phyloP scores from a whole-genome alignment of 768 basidiomycete species.

The Dioszegia aurantiaca region DNA sequence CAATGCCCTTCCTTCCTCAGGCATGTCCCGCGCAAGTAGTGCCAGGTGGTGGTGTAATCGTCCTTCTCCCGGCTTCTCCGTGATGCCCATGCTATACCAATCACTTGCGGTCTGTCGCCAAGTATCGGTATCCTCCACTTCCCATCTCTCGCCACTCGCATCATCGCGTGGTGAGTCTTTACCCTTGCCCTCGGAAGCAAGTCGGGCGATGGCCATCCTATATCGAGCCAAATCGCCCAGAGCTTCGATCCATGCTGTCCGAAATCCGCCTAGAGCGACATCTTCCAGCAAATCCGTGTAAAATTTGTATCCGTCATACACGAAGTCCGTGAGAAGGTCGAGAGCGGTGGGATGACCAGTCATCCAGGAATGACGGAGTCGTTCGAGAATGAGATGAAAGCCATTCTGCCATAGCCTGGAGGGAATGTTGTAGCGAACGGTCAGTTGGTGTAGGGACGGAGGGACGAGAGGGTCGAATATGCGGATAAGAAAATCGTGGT shows the following conservation, averaged over 20 bases:
- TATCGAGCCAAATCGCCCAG: slow-evolving; percentile 94
- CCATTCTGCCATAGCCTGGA: slow-evolving; percentile 86
- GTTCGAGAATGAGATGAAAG: slow-evolving; percentile 85
- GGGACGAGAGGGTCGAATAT: slow-evolving; percentile 84
- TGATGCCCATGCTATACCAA: slow-evolving; percentile 86
- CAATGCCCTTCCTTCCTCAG: slow-evolving; percentile 73
- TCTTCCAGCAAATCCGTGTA: slow-evolving; percentile 89
- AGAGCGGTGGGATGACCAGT: slow-evolving; percentile 57
- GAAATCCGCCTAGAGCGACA: slow-evolving; percentile 65
- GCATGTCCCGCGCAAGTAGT: slow-evolving; percentile 75
- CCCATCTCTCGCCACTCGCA: slow-evolving; percentile 73
- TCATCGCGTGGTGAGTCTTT: neutral
- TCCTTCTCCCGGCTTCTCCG: slow-evolving; percentile 87
- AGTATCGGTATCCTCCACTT: slow-evolving; percentile 75
- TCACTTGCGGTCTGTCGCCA: slow-evolving; percentile 86
- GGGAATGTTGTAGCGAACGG: slow-evolving; percentile 92
- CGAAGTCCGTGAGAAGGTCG: slow-evolving; percentile 89
- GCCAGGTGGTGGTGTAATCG: slow-evolving; percentile 93
- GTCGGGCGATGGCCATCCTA: slow-evolving; percentile 89
- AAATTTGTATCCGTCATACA: slow-evolving; percentile 91
- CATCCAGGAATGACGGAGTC: slow-evolving; percentile 79
- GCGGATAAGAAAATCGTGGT: slow-evolving; percentile 81
- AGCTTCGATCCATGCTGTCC: slow-evolving; percentile 87
- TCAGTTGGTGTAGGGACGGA: slow-evolving; percentile 80
- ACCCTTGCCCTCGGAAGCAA: slow-evolving; percentile 55